Evolutionary conservation across 306 rosid genomes (phyloP), one percentile per base, ranked within the genome.

Genomic region (Heteromeles arbutifolia): DNA sequence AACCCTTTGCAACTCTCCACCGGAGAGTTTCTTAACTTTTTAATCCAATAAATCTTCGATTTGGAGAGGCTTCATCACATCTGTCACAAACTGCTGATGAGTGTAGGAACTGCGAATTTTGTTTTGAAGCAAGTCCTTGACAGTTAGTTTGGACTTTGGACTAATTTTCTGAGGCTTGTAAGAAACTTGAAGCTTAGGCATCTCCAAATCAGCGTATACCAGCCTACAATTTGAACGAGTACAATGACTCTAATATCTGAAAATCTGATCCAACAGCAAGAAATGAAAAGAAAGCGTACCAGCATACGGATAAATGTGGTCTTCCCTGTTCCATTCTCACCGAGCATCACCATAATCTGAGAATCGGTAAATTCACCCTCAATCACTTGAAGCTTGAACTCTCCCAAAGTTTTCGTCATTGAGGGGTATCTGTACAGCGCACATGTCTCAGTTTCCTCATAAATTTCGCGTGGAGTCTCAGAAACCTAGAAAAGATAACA

Each of bases 1-100:
- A 79, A 95, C 97, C 87, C 97, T 85, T 84, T 95, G 99, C 87
- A 95, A 78, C 92, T 95, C 99, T 85, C 99, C 99, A 75, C 99
- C 97, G 70, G 99, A 92, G 79, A 95, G 97, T 88, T 92, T 95
- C 75, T 85, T 84, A 70, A 95, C 97, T 84, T 95, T 97, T 82
- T 90, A 96, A 77, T 95, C 99, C 97, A 92, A 92, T 65, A 95
- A 82, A 65, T 95, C 97, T 78, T 95, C 99, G 7, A 95, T 95
- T 71, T 90, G 96, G 74, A 95, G 96, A 73, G 97, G 99, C 83
- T 92, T 95, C 97, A 92, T 95, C 74, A 95, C 97, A 78, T 95
- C 99, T 25, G 99, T 92, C 65, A 90, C 32, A 77, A 95, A 90
- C 79, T 92, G 97, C 52, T 97, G 97, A 81, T 95, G 97, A 69